phyloP scores from a whole-genome alignment of 2,329 filamentous ascomycete species.

The Rugonectria rugulosa region DNA sequence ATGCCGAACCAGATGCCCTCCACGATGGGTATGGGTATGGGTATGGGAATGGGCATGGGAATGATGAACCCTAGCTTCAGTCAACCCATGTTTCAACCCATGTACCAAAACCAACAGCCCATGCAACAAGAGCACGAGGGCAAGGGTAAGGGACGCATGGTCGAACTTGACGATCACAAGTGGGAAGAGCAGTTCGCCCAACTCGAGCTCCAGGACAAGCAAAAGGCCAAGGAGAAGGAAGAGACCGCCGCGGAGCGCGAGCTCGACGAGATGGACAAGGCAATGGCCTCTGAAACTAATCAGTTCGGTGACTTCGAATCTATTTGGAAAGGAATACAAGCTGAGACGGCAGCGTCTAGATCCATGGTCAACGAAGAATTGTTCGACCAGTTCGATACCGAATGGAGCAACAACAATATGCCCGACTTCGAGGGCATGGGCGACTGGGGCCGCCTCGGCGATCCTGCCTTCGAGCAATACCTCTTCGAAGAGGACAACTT shows the following conservation, averaged over 20 bases:
- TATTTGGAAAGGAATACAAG: slow-evolving; percentile 84
- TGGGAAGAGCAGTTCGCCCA: slow-evolving; percentile 98
- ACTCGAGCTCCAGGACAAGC: slow-evolving; percentile 74
- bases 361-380: slow-evolving; percentile 74
- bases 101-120: slow-evolving; percentile 54
- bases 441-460: slow-evolving; percentile 71
- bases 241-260: slow-evolving; percentile 80
- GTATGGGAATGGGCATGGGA: slow-evolving; percentile 46
- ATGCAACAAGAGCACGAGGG: slow-evolving; percentile 57
- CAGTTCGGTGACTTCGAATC: slow-evolving; percentile 89
- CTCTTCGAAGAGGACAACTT: slow-evolving; percentile 95
- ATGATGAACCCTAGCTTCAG: slow-evolving; percentile 58
- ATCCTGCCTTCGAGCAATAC: slow-evolving; percentile 86
- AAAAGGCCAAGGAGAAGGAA: slow-evolving; percentile 64
- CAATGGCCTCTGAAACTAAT: slow-evolving; percentile 73
- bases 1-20: slow-evolving; percentile 58
- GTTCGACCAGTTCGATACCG: slow-evolving; percentile 75
- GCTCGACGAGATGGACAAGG: slow-evolving; percentile 82
- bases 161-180: slow-evolving; percentile 91
- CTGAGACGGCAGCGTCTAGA: slow-evolving; percentile 74
- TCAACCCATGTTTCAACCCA: slow-evolving; percentile 62
- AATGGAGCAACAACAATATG: slow-evolving; percentile 72
- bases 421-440: slow-evolving; percentile 68
- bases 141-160: slow-evolving; percentile 89
- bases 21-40: slow-evolving; percentile 63